phyloP scores from a whole-genome alignment of 2,329 filamentous ascomycete species.

The Lecanicillium sp. region DNA sequence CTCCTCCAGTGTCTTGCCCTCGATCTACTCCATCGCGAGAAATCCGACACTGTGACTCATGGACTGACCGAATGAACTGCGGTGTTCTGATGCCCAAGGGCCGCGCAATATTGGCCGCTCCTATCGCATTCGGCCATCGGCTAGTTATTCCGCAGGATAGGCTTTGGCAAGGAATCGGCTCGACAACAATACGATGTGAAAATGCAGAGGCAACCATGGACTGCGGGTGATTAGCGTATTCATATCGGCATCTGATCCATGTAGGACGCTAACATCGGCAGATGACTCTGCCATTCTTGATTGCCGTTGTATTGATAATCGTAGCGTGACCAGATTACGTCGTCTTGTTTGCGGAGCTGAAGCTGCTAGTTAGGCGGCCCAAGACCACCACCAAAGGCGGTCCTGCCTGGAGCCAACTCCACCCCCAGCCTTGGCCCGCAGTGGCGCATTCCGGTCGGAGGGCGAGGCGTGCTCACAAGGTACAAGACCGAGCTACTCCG shows the following conservation, averaged over 20 bases:
- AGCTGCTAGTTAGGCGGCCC: too few relatives aligned
- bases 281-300: too few relatives aligned
- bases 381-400: too few relatives aligned
- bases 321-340: too few relatives aligned
- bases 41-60: background rate
- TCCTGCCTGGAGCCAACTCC: too few relatives aligned
- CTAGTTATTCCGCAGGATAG: background rate
- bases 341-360: too few relatives aligned
- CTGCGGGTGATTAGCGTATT: background rate
- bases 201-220: background rate
- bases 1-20: background rate
- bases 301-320: too few relatives aligned
- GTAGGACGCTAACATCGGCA: background rate
- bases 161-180: background rate
- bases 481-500: too few relatives aligned
- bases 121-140: slow-evolving; percentile 1
- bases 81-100: background rate
- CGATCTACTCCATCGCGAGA: background rate
- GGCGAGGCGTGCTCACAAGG: too few relatives aligned
- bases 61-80: background rate
- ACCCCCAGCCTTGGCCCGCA: too few relatives aligned
- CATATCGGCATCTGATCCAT: background rate
- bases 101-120: background rate
- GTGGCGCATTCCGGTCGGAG: too few relatives aligned
- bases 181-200: background rate